Base-by-base conservation (phyloP, 2,329 filamentous ascomycete species). In the Penicillium sp. region DNA sequence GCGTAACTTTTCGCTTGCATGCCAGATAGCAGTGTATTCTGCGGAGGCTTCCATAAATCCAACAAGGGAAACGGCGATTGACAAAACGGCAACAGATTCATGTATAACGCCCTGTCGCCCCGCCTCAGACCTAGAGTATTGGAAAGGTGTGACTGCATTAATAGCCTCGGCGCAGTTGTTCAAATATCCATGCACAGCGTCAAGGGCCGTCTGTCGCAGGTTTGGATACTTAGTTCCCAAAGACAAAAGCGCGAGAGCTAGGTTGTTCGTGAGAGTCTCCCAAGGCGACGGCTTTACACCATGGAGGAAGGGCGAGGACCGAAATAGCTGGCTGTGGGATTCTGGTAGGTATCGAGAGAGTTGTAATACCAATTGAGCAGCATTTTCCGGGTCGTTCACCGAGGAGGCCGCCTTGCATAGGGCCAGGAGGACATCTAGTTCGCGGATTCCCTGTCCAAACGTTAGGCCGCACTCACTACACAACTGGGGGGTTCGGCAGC, bases 341-440 rank as follows among this genome's bases (percentile, higher is more conserved):
- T 96, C 88, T 58, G 89, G 81, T 12, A 97, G 79, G 68, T 97
- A 97, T 5, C 85, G 85, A 7, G 83, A 79, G 35, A 98, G 74
- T 59, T 95, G 89, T 31, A 78, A 76, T n/a, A 84, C 80, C 34
- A 98, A 80, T 61, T 82, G 85, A 61, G 87, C 81, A 26, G 89
- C 90, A 63, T 86, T 85, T 53, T 87, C 81, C 37, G 74, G 69
- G 40, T 81, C 83, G 45, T 83, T 77, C 24, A 97, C 77, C 22
- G 82, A 78, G 4, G 88, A 85, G 3, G 90, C 88, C 46, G 91
- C 88, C 71, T 90, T 91, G 75, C 91, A 97, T 24, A 98, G 77
- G 38, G 93, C 88, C 24, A 97, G 73, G 24, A 98, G 78, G 46
- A 95, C 87, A 68, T 98, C 91, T 59, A 95, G 84, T 75, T 98